Conservation (phyloP, 2,329 filamentous ascomycete species). For the Pestalotiopsis sp. region DNA sequence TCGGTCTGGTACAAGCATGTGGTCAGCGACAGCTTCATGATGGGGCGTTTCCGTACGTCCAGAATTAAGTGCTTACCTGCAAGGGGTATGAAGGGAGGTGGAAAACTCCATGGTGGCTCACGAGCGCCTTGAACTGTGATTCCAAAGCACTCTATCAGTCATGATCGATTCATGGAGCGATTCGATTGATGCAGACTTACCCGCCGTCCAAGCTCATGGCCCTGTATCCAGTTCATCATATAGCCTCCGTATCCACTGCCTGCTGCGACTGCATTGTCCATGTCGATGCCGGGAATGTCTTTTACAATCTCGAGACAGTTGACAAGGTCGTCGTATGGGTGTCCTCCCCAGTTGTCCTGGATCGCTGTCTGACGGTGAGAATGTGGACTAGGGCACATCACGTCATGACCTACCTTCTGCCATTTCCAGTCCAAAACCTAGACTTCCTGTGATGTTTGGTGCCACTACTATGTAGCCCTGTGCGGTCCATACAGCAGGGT, state of each 20-base stretch:
- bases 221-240: conserved; percentile 60
- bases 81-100: conserved; percentile 29
- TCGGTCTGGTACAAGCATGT: conserved; percentile 23
- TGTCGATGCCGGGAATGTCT: conserved; percentile 53
- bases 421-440: conserved; percentile 51
- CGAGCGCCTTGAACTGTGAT: conserved; percentile 51
- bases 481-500: conserved; percentile 56
- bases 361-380: conserved; percentile 41
- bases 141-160: conserved; percentile 21
- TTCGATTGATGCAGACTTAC: conserved; percentile 20
- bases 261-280: conserved; percentile 49
- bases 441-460: conserved; percentile 60
- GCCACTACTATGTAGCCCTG: conserved; percentile 61
- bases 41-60: not conserved
- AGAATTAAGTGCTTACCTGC: not conserved
- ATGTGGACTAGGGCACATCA: not conserved
- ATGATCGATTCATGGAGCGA: not conserved
- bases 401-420: conserved; percentile 23
- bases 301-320: conserved; percentile 53
- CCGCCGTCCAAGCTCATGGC: conserved; percentile 49
- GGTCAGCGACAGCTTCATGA: not conserved
- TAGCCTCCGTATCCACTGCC: conserved; percentile 60
- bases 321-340: conserved; percentile 55
- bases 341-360: conserved; percentile 51
- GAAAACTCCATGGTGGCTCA: conserved; percentile 52